Conservation (phyloP, 306 rosid genomes). For the Pyrus bretschneideri region DNA sequence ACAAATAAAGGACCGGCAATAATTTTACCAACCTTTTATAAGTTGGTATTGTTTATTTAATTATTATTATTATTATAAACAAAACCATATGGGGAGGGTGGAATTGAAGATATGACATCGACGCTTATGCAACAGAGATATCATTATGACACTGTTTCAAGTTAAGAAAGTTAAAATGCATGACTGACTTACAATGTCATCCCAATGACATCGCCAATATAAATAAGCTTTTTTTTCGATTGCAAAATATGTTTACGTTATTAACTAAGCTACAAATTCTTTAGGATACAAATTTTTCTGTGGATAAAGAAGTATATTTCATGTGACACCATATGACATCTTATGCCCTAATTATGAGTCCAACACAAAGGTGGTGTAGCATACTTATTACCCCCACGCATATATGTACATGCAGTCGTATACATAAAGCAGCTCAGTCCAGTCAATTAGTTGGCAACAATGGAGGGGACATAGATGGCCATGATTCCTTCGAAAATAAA, state of each 20-base stretch:
- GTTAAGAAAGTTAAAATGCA: no score
- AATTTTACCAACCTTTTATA: neutral
- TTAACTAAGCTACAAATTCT: neutral
- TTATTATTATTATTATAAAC: no score
- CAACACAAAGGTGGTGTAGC: neutral
- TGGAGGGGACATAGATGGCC: conserved; percentile 33
- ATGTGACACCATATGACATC: neutral
- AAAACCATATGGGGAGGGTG: no score
- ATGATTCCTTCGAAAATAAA: conserved; percentile 48
- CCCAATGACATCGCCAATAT: no score
- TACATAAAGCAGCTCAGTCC: neutral
- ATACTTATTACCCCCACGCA: conserved; percentile 4
- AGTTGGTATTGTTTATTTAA: no score
- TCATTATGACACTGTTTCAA: no score
- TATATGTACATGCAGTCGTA: neutral
- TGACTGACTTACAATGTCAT: no score
- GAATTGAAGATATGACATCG: no score
- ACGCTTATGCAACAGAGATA: no score
- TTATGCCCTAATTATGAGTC: neutral
- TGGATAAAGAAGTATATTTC: neutral
- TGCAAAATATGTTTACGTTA: neutral
- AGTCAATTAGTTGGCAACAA: conserved; percentile 14
- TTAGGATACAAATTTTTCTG: neutral
- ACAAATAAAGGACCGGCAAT: neutral
- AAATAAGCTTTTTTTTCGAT: no score